Conservation (phyloP, 176 grass and related monocot species). For the Carex scoparia region DNA sequence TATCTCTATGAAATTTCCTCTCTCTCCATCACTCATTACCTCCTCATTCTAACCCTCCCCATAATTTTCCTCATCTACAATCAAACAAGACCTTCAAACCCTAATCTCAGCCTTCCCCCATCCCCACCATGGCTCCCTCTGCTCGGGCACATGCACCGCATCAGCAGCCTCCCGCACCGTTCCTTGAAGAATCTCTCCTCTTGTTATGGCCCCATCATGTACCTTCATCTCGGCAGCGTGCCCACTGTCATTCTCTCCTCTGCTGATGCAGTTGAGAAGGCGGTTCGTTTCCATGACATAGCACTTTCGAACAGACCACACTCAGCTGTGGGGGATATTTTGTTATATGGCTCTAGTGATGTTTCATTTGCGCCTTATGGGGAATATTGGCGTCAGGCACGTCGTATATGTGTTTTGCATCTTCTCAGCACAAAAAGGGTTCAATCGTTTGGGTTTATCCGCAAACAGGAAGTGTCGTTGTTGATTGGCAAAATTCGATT, state of each 20-base stretch:
- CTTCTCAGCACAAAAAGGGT: conserved; percentile 38
- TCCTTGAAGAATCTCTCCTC: conserved; percentile 22
- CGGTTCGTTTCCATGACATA: conserved; percentile 32
- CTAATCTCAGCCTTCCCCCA: not conserved
- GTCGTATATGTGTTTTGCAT: conserved; percentile 31
- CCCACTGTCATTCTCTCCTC: conserved; percentile 42
- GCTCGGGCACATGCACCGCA: conserved; percentile 52
- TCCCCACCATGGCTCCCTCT: conserved; percentile 37
- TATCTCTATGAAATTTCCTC: not conserved
- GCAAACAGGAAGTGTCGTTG: conserved; percentile 26
- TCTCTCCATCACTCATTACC: not conserved
- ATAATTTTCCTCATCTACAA: not conserved
- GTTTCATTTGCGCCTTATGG: conserved; percentile 40
- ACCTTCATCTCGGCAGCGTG: conserved; percentile 13
- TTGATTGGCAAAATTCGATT: conserved; percentile 16
- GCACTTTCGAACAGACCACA: conserved; percentile 28
- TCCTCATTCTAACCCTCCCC: not conserved
- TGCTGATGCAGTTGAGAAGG: conserved; percentile 22
- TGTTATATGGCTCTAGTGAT: conserved; percentile 33
- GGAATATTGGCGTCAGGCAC: conserved; percentile 42
- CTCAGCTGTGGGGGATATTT: not conserved
- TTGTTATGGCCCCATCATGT: conserved; percentile 23
- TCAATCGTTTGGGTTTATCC: conserved; percentile 35
- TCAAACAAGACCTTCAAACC: not conserved
- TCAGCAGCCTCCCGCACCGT: conserved; percentile 31